Conservation (phyloP, 495 filamentous ascomycete species). For the Filosporella fistucella region DNA sequence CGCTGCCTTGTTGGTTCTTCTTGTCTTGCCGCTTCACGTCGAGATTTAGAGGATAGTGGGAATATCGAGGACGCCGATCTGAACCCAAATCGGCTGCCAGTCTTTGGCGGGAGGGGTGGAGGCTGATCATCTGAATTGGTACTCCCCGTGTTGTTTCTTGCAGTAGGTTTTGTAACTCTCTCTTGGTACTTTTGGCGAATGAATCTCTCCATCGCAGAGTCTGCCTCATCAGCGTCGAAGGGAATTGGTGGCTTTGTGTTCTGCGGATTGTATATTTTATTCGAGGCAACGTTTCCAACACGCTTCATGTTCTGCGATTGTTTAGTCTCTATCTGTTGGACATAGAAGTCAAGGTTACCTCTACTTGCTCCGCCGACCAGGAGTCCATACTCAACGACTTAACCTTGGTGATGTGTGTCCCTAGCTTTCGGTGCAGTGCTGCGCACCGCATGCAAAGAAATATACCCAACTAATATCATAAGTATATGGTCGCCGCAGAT, state of each 20-base stretch:
- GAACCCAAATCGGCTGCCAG: conserved; percentile 70
- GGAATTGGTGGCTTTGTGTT: conserved; percentile 78
- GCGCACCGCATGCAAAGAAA: conserved; percentile 99
- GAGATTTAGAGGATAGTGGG: conserved; percentile 38
- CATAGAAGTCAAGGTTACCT: conserved; percentile 50
- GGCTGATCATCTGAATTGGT: conserved; percentile 56
- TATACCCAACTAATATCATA: conserved; percentile 66
- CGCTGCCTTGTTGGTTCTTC: conserved; percentile 20
- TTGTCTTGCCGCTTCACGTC: conserved; percentile 31
- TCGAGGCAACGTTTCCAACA: conserved; percentile 79
- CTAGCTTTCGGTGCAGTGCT: conserved; percentile 90
- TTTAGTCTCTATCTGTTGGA: conserved; percentile 20
- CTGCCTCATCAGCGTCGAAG: conserved; percentile 84
- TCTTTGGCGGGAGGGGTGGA: conserved; percentile 83
- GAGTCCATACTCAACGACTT: conserved; percentile 98
- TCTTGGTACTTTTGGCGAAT: conserved; percentile 85
- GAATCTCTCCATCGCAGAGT: conserved; percentile 87
- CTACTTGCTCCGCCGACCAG: conserved; percentile 93
- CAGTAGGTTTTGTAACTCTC: conserved; percentile 25
- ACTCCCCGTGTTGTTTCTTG: conserved; percentile 35
- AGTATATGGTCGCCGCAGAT: background rate
- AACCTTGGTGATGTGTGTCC: conserved; percentile 96
- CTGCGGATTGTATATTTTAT: conserved; percentile 82
- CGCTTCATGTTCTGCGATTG: conserved; percentile 76
- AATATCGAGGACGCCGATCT: conserved; percentile 71